Evolutionary conservation across 164 flowering plant species (phyloP).

Genomic region (Warburgia ugandensis): DNA sequence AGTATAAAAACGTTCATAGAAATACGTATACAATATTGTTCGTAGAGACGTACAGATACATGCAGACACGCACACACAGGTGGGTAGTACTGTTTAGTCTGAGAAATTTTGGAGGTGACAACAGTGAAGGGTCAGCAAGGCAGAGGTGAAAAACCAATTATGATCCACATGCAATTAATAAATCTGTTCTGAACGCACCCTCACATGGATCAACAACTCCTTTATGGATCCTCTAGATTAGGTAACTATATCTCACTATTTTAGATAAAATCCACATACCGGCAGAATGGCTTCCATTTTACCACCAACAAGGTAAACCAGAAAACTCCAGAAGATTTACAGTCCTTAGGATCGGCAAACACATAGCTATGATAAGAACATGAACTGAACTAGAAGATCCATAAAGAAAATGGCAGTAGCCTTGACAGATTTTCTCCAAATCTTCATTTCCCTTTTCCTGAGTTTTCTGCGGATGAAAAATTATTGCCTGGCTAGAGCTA

Average conservation of each 20-base stretch:
- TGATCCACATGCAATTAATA: slow-evolving; percentile 2
- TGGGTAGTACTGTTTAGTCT: not conserved
- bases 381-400: too few relatives aligned
- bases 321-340: not conserved
- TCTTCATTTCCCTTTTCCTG: too few relatives aligned
- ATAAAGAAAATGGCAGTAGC: too few relatives aligned
- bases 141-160: not conserved
- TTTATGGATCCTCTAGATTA: slow-evolving; percentile 4
- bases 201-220: slow-evolving; percentile 4
- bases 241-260: slow-evolving; percentile 9
- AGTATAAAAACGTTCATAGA: too few relatives aligned
- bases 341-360: not conserved
- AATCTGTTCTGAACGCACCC: slow-evolving; percentile 4
- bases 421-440: too few relatives aligned
- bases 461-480: too few relatives aligned
- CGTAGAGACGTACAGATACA: too few relatives aligned
- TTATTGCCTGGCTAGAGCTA: too few relatives aligned
- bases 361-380: too few relatives aligned
- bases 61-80: not conserved
- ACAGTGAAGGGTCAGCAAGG: not conserved
- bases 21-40: too few relatives aligned
- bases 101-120: not conserved
- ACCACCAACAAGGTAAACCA: too few relatives aligned
- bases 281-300: not conserved
- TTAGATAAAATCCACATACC: slow-evolving; percentile 2